Evolutionary conservation across 2,329 filamentous ascomycete genomes (phyloP).

Genomic region (Neofusicoccum parvum): DNA sequence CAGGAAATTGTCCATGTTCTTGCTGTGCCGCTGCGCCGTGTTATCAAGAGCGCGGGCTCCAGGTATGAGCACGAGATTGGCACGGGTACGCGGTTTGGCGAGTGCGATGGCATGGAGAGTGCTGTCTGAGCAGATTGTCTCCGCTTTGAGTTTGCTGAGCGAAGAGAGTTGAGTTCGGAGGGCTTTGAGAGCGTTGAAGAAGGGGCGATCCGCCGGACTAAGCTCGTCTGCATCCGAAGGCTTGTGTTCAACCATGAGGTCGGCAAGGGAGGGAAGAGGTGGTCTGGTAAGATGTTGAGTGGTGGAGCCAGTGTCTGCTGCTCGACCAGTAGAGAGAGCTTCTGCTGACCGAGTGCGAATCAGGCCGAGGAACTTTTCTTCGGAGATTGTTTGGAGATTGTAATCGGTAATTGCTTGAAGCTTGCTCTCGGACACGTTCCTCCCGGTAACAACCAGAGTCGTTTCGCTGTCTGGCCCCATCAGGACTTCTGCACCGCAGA

Average conservation of each 20-base stretch:
- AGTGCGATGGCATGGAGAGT: not conserved
- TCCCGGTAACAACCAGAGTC: not conserved
- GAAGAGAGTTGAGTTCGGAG: not conserved
- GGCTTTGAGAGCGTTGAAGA: slow-evolving; percentile 4
- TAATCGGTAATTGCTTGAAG: not conserved
- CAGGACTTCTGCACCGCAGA: slow-evolving; percentile 2
- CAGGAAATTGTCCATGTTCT: not conserved
- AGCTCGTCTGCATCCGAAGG: too few relatives aligned
- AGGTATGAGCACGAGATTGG: not conserved
- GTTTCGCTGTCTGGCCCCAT: not conserved
- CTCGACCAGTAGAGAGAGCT: not conserved
- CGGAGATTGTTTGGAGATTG: not conserved
- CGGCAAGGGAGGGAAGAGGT: not conserved
- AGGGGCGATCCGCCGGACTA: not conserved
- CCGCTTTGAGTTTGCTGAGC: not conserved
- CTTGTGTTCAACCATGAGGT: too few relatives aligned
- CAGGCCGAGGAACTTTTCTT: not conserved
- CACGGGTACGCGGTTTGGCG: not conserved
- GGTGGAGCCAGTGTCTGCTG: not conserved
- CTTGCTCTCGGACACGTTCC: slow-evolving; percentile 6
- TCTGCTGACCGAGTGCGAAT: not conserved
- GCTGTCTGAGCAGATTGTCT: not conserved
- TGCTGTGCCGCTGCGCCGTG: not conserved
- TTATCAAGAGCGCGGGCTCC: not conserved
- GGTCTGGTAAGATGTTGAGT: not conserved